phyloP scores from a whole-genome alignment of 176 grass and related monocot species.

The Cenchrus americanus region DNA sequence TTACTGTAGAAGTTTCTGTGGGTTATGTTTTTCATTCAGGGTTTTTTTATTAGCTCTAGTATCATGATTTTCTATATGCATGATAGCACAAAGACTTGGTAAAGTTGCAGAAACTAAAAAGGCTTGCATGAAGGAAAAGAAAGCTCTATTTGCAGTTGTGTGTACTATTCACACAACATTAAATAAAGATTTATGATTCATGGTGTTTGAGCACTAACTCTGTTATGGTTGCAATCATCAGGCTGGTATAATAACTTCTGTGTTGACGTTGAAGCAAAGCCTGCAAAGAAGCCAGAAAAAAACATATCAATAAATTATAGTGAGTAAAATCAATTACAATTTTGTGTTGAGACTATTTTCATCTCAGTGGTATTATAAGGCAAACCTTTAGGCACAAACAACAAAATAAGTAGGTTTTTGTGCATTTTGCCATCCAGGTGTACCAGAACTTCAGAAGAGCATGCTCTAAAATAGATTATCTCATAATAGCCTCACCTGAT shows the following conservation, averaged over 20 bases:
- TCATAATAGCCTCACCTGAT: conserved; percentile 49
- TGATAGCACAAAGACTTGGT: not conserved
- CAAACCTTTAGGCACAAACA: conserved; percentile 29
- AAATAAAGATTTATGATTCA: conserved; percentile 27
- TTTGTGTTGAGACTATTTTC: not conserved
- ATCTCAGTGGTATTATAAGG: conserved; percentile 4
- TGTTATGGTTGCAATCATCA: conserved; percentile 25
- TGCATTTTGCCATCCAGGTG: conserved; percentile 17
- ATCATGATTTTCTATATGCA: conserved; percentile 14
- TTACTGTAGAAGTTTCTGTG: not conserved
- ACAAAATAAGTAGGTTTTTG: conserved; percentile 35
- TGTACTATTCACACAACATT: conserved; percentile 21
- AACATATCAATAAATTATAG: conserved; percentile 44
- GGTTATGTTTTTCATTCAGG: conserved; percentile 17
- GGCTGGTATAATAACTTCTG: conserved; percentile 54
- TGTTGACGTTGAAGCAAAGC: conserved; percentile 49
- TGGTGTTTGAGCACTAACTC: not conserved
- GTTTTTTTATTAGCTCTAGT: not conserved
- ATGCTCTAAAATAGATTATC: conserved; percentile 10
- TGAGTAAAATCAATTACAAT: conserved; percentile 25
- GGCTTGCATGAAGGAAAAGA: not conserved
- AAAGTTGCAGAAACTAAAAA: not conserved
- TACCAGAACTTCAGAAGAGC: not conserved
- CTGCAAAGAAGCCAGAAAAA: conserved; percentile 57
- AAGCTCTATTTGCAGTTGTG: not conserved